These are phyloP conservation scores for Psidium friedrichsthalianum DNA, from an alignment of 345 rosid species.

Conservation along the genomic window DNA sequence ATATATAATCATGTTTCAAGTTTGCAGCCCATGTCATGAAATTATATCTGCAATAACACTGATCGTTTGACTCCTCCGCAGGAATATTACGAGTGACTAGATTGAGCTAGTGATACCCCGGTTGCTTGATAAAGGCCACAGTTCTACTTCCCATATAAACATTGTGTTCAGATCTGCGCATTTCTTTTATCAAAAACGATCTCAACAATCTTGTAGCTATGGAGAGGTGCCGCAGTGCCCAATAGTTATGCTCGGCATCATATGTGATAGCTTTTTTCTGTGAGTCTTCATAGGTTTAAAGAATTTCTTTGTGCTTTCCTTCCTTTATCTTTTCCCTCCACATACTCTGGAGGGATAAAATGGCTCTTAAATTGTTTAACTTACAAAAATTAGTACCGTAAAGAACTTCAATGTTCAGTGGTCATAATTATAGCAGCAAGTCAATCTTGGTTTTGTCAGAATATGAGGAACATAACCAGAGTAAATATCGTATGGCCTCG, in stretches of 20 bases:
- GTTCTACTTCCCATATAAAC: neutral
- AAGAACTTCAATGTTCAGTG: neutral
- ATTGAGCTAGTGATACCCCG: neutral
- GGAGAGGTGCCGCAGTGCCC: neutral
- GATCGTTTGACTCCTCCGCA: neutral
- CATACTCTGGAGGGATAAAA: neutral
- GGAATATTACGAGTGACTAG: neutral
- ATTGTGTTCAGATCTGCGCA: neutral
- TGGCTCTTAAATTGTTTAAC: neutral
- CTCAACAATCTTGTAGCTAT: neutral
- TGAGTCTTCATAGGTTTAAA: neutral
- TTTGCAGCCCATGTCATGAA: neutral
- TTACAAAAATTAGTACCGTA: neutral
- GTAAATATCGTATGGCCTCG: constrained; percentile 99
- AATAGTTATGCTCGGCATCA: neutral
- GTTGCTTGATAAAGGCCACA: neutral
- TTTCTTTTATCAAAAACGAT: neutral
- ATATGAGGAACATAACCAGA: constrained; percentile 52
- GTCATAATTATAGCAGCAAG: neutral
- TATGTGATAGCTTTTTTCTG: neutral
- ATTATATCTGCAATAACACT: neutral
- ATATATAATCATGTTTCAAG: neutral
- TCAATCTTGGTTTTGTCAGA: neutral
- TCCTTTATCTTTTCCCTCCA: neutral
- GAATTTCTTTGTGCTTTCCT: neutral